These are phyloP conservation scores for Lentinula sp. DNA, from an alignment of 768 basidiomycete genomes.

Conservation along the genomic window DNA sequence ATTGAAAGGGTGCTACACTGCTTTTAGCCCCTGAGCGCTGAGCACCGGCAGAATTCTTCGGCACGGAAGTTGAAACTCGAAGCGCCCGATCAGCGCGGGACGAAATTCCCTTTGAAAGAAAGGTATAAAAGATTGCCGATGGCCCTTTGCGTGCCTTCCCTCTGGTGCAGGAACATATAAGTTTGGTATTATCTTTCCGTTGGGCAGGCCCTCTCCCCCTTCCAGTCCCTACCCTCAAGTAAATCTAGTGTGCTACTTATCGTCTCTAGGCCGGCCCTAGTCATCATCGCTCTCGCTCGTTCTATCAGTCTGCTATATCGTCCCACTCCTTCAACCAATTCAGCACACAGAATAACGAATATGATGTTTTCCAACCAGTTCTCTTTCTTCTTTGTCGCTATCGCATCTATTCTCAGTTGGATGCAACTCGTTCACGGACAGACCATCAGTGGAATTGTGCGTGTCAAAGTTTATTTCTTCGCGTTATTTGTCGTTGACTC, in stretches of 20 bases:
- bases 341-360: not conserved
- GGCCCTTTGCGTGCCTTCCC: not conserved
- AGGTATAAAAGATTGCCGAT: not conserved
- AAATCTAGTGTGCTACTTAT: not conserved
- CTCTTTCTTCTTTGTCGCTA: not conserved
- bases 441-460: conserved; percentile 1
- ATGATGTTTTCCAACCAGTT: not conserved
- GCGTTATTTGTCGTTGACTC: not conserved
- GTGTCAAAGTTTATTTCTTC: not conserved
- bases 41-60: not conserved
- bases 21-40: no score
- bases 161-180: not conserved
- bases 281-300: not conserved
- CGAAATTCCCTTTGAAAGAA: not conserved
- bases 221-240: not conserved
- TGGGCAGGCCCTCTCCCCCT: not conserved
- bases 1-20: no score
- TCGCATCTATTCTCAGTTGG: not conserved
- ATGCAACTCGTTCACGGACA: not conserved
- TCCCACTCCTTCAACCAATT: not conserved
- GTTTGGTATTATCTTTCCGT: not conserved
- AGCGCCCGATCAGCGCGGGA: not conserved
- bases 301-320: not conserved
- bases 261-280: conserved; percentile 3
- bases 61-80: not conserved